Evolutionary conservation across 495 filamentous ascomycete genomes (phyloP).

Genomic region (Hypoxylon fuscum): DNA sequence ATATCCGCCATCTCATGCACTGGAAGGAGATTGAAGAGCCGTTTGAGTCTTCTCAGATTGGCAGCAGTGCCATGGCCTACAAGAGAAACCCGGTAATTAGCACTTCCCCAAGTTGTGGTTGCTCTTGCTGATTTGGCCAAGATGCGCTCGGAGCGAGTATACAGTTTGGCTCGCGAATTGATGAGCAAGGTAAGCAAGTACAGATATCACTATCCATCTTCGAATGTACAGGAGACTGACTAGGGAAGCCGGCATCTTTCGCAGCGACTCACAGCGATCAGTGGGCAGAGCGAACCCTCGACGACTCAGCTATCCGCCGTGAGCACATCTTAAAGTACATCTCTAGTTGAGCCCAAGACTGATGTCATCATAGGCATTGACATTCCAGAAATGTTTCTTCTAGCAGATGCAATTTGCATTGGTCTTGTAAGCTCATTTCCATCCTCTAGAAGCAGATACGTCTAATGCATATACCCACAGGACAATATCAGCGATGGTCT

Average conservation of each 20-base stretch:
- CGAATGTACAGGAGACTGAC: too few species aligned
- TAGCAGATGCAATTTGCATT: conserved; percentile 82
- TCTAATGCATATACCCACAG: too few species aligned
- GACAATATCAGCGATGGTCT: conserved; percentile 86
- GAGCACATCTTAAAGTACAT: too few species aligned
- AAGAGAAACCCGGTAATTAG: conserved; percentile 86
- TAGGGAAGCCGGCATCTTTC: conserved; percentile 73
- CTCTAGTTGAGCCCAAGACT: conserved; percentile 13
- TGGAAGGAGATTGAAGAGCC: conserved; percentile 85
- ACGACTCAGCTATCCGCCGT: conserved; percentile 54
- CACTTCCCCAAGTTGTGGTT: too few species aligned
- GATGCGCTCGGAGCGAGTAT: conserved; percentile 91
- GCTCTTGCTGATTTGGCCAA: too few species aligned
- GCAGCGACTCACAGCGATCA: conserved; percentile 82
- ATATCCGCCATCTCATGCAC: conserved; percentile 80
- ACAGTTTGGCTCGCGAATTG: conserved; percentile 76
- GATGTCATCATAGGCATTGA: conserved; percentile 68
- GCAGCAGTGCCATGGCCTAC: conserved; percentile 82
- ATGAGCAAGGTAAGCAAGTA: too few species aligned
- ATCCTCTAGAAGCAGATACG: too few species aligned
- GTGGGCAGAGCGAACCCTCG: conserved; percentile 76
- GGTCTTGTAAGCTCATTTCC: too few species aligned
- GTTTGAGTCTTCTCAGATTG: conserved; percentile 73
- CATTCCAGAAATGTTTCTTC: conserved; percentile 83
- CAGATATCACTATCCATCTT: too few species aligned